Evolutionary conservation across 176 grass and related monocot genomes (phyloP).

Genomic region (Lolium perenne): DNA sequence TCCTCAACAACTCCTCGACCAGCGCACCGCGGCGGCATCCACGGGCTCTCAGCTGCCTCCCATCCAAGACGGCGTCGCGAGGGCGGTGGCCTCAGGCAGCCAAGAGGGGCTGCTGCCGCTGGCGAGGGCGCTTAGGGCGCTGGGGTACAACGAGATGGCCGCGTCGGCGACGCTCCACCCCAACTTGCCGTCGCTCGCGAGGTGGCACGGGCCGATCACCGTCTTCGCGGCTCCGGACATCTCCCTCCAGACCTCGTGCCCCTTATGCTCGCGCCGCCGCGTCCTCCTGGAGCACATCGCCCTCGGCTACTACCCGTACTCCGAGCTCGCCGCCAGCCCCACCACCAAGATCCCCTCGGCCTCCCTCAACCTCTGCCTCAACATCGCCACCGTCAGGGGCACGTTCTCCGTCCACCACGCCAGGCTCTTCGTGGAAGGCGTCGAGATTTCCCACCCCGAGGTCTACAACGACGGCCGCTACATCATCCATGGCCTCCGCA

Average conservation of each 20-base stretch:
- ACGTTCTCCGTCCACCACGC: conserved; percentile 43
- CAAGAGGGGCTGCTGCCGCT: conserved; percentile 32
- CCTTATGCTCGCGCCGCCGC: conserved; percentile 54
- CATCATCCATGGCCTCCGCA: conserved; percentile 67
- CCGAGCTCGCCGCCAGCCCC: conserved; percentile 50
- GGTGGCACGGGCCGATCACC: conserved; percentile 68
- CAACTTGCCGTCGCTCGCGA: conserved; percentile 21
- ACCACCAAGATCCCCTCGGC: conserved; percentile 57
- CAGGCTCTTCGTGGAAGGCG: conserved; percentile 66
- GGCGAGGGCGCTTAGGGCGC: conserved; percentile 54
- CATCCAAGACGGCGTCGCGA: neutral
- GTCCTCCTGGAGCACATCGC: conserved; percentile 70
- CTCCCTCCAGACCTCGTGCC: conserved; percentile 50
- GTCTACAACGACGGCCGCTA: conserved; percentile 77
- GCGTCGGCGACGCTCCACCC: conserved; percentile 52
- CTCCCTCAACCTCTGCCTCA: conserved; percentile 63
- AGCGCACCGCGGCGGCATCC: neutral
- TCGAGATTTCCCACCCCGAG: conserved; percentile 66
- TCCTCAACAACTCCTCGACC: neutral
- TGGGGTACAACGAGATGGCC: conserved; percentile 77
- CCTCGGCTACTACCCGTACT: conserved; percentile 65
- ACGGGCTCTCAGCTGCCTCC: conserved; percentile 1
- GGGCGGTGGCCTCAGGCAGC: neutral
- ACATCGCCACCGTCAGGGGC: conserved; percentile 43
- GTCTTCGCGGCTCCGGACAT: conserved; percentile 65